Conservation (phyloP, 345 rosid genomes). For the Iberis pinnata region DNA sequence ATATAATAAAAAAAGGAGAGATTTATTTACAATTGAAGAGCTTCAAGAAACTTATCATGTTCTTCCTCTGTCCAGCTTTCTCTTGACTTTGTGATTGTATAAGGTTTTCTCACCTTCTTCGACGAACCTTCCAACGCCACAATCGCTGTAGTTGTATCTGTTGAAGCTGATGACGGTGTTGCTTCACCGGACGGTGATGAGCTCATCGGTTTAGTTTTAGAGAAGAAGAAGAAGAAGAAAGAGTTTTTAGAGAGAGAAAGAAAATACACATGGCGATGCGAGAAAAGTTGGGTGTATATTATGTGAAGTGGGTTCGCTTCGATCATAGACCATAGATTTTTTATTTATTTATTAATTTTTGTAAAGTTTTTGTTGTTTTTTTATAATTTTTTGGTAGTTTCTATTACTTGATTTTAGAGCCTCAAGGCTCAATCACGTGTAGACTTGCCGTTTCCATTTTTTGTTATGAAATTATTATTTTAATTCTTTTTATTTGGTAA, state of each 20-base stretch:
- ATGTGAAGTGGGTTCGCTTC: constrained; percentile 22
- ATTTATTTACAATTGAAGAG: constrained; percentile 68
- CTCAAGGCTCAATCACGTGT: too few species aligned
- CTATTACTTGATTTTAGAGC: too few species aligned
- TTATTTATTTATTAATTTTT: too few species aligned
- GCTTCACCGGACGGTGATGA: constrained; percentile 36
- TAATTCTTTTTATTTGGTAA: too few species aligned
- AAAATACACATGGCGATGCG: constrained; percentile 27
- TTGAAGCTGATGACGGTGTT: constrained; percentile 34
- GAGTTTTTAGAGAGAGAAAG: neutral
- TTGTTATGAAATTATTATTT: too few species aligned
- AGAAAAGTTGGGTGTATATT: neutral
- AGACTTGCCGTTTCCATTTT: too few species aligned
- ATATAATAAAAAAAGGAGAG: neutral
- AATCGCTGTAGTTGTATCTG: constrained; percentile 26
- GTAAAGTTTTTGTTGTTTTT: too few species aligned
- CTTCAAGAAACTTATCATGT: constrained; percentile 97
- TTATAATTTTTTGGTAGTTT: too few species aligned
- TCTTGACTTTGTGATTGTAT: constrained; percentile 96
- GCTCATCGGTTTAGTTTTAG: constrained; percentile 20
- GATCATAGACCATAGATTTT: constrained; percentile 24
- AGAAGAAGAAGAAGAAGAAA: constrained; percentile 11
- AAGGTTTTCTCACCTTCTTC: constrained; percentile 89
- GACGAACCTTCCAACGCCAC: constrained; percentile 35
- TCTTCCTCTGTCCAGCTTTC: constrained; percentile 99